These are phyloP conservation scores for Rhizopus arrhizus DNA, from an alignment of 371 early-diverging fungal genomes.

Conservation along the genomic window DNA sequence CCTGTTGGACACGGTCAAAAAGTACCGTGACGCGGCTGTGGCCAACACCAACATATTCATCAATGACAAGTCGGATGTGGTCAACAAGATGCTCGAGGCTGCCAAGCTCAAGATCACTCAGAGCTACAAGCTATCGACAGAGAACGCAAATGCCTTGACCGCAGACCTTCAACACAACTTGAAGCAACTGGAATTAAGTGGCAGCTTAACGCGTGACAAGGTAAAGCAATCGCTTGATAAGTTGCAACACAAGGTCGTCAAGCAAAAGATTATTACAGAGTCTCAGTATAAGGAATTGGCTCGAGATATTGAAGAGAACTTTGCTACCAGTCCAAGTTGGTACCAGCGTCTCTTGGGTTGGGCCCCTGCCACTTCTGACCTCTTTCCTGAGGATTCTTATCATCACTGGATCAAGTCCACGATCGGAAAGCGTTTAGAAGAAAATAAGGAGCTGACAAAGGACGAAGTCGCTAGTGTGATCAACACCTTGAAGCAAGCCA, in stretches of 20 bases:
- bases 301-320: constrained; percentile 31
- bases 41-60: constrained; percentile 35
- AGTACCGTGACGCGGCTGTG: constrained; percentile 41
- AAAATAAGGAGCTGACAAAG: constrained; percentile 36
- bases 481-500: constrained; percentile 30
- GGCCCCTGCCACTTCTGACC: constrained; percentile 6
- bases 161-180: constrained; percentile 37
- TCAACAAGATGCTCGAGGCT: constrained; percentile 35
- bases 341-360: constrained; percentile 32
- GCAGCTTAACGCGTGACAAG: constrained; percentile 36
- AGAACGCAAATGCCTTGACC: constrained; percentile 25
- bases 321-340: constrained; percentile 33
- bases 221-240: constrained; percentile 36
- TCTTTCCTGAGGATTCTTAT: constrained; percentile 27
- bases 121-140: constrained; percentile 30
- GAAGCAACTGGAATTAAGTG: constrained; percentile 41
- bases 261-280: constrained; percentile 37
- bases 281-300: constrained; percentile 40
- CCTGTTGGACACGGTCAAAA: constrained; percentile 34
- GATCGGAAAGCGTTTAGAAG: constrained; percentile 32
- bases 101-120: constrained; percentile 38
- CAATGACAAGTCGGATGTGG: constrained; percentile 23
- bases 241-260: constrained; percentile 27
- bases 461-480: constrained; percentile 30
- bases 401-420: constrained; percentile 34